Conservation (phyloP, 305 asterid species). For the Fraxinus floribunda region DNA sequence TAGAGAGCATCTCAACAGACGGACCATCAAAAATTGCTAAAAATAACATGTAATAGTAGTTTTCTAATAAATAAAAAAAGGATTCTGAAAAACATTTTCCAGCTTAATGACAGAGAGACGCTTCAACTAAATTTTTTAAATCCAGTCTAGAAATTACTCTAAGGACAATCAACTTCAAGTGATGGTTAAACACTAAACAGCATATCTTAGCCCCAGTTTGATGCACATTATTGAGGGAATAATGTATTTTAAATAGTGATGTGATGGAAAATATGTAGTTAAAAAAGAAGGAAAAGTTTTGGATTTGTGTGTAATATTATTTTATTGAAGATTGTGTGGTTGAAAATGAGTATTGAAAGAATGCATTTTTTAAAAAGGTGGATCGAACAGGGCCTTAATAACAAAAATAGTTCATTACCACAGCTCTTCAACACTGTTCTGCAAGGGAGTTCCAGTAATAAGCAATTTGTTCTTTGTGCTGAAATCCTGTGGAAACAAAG, state of each 20-base stretch:
- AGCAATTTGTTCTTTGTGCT: conserved; percentile 97
- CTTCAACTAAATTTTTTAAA: not conserved
- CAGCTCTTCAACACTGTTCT: conserved; percentile 98
- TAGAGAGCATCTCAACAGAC: not conserved
- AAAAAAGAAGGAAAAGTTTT: no score
- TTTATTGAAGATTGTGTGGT: no score
- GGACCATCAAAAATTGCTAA: not conserved
- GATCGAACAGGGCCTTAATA: not conserved
- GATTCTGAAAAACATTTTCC: not conserved
- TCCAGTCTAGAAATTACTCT: not conserved
- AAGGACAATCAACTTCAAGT: not conserved
- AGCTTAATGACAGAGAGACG: not conserved
- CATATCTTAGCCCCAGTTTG: not conserved
- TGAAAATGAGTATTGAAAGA: no score
- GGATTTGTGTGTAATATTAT: no score
- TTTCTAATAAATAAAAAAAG: not conserved
- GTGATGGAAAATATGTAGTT: no score
- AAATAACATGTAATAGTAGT: not conserved
- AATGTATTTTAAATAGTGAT: no score
- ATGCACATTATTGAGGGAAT: no score
- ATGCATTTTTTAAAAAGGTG: no score
- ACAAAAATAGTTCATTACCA: conserved; percentile 53
- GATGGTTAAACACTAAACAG: conserved; percentile 11
- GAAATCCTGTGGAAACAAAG: conserved; percentile 63
- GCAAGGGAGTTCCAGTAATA: conserved; percentile 97